A percentile compares a stretch with the other conserved stretches of the same genome.
Conservation (phyloP, 2,329 filamentous ascomycete species). For the Microsporum audouinii region DNA sequence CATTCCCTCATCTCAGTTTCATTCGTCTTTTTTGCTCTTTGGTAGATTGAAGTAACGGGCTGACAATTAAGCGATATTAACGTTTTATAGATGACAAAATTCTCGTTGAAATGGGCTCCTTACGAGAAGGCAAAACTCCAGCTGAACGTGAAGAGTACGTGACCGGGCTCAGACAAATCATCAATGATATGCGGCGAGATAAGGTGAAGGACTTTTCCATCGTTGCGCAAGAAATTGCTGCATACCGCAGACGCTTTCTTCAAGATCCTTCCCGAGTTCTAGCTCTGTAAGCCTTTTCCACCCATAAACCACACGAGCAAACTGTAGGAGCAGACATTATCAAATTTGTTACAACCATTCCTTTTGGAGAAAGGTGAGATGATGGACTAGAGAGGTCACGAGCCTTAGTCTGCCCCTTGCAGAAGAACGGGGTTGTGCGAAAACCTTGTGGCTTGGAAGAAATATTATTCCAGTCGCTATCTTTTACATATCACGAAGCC, state of each 20-base stretch:
- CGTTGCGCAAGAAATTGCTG: conserved; percentile 39
- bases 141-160: conserved; percentile 36
- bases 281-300: conserved; percentile 27
- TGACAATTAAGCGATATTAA: conserved; percentile 32
- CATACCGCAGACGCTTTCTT: conserved; percentile 41
- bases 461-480: neutral
- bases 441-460: neutral
- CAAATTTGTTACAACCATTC: neutral
- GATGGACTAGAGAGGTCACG: neutral
- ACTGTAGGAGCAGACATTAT: neutral
- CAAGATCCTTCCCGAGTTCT: conserved; percentile 37
- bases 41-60: conserved; percentile 13
- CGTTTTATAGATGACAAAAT: conserved; percentile 40
- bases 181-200: conserved; percentile 39
- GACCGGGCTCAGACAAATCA: conserved; percentile 37
- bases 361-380: neutral
- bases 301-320: neutral
- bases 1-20: neutral
- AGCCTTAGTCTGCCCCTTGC: neutral
- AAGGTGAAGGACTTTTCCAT: conserved; percentile 41
- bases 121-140: conserved; percentile 35
- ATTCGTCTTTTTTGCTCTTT: neutral
- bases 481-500: neutral
- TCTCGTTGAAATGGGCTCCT: conserved; percentile 38
- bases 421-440: neutral